Conservation (phyloP, 352 stramenopile genomes). For the Peronospora belbahrii region DNA sequence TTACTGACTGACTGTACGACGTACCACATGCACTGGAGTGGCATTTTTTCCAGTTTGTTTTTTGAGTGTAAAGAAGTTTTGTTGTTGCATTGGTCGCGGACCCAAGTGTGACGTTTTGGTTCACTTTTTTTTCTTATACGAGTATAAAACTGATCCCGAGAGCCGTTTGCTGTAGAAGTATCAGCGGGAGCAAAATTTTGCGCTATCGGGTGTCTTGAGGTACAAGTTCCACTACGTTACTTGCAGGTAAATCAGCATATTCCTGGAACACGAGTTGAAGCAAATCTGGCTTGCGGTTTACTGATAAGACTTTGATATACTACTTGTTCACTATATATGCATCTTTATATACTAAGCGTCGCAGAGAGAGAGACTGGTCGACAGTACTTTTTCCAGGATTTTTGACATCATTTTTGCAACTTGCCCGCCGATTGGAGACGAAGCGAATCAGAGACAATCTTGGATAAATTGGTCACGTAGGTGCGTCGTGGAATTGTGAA, state of each 20-base stretch:
- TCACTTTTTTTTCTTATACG: background rate
- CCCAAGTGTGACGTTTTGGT: too few species aligned
- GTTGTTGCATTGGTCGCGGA: too few species aligned
- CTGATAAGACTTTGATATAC: constrained; percentile 4
- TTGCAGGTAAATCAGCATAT: constrained; percentile 12
- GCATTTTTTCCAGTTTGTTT: too few species aligned
- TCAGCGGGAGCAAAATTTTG: too few species aligned
- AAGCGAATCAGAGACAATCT: constrained; percentile 15
- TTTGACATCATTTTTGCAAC: constrained; percentile 1
- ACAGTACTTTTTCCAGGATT: background rate
- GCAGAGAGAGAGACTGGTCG: background rate
- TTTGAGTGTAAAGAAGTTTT: too few species aligned
- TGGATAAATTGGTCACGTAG: constrained; percentile 2
- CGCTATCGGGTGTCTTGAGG: too few species aligned
- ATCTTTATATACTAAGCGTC: constrained; percentile 1
- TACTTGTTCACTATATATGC: too few species aligned
- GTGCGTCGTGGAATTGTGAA: constrained; percentile 17
- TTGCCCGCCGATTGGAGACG: constrained; percentile 16
- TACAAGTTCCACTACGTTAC: background rate
- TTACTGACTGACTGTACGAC: too few species aligned
- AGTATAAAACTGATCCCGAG: background rate
- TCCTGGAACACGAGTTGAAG: constrained; percentile 16
- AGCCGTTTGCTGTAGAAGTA: background rate
- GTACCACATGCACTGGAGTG: too few species aligned
- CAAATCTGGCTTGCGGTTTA: constrained; percentile 7